Base-by-base conservation (phyloP, 2,329 filamentous ascomycete genomes). In the Neopestalotiopsis sp. region DNA sequence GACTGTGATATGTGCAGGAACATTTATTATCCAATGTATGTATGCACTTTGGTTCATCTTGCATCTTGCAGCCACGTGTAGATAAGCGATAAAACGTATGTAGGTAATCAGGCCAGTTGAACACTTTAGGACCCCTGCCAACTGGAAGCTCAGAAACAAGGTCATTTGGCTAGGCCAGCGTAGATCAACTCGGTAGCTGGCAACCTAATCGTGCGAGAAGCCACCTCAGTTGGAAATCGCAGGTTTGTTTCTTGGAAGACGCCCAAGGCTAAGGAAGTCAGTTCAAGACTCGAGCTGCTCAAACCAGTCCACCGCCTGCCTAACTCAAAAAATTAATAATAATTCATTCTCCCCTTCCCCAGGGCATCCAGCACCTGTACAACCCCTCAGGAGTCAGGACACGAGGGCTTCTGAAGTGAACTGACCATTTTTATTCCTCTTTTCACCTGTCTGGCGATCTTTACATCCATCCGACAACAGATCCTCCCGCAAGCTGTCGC, bases 41-140 rank as follows among this genome's bases (percentile, higher is more conserved):
- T n/a, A 28, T 32, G 13, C 20, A n/a, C 59, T 62, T 61, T 28
- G 59, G 40, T 30, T 49, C 40, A 64, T 64, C 61, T 64, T 38
- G 61, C 61, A 64, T 64, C 38, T 49, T 49, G 49, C 42, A 57
- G 45, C 42, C 69, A 72, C 69, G 70, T 73, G 72, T 68, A 71
- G 70, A 72, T 72, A 72, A 69, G 7, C 62, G 73, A 73, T 73
- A 38, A 28, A 66, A 66, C 38, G 45, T 24, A 24, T 38, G 34
- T 38, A 38, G 34, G 34, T 38, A n/a, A n/a, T 32, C 38, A 14
- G 38, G 24, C n/a, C 20, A 24, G 17, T 30, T 28, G 38, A 28
- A 28, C 24, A 28, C 24, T 28, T 28, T 28, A 28, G 10, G 5
- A 61, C 49, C 63, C 42, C 63, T 66, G 45, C 5, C 3, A 28